A percentile compares a stretch with the other conserved stretches of the same genome.
phyloP scores from a whole-genome alignment of 345 rosid genomes.

The Populus davidiana region DNA sequence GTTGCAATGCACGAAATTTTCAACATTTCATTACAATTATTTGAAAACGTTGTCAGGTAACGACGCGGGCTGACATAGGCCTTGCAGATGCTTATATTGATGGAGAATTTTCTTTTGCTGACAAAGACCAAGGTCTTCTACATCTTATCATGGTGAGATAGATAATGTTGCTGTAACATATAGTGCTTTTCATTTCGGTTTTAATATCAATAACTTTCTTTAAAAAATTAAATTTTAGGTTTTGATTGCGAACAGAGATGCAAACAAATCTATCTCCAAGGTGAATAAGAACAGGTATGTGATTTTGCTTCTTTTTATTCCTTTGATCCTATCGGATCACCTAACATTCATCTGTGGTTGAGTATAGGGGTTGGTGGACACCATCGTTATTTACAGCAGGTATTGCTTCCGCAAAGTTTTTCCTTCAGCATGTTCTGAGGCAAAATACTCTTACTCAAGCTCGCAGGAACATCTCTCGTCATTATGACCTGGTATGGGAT shows the following conservation, averaged over 20 bases:
- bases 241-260: slow-evolving; percentile 63
- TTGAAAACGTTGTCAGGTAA: slow-evolving; percentile 40
- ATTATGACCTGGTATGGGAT: slow-evolving; percentile 75
- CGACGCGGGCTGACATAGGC: slow-evolving; percentile 81
- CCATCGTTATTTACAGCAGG: slow-evolving; percentile 72
- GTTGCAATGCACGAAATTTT: too few species aligned
- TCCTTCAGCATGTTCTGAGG: slow-evolving; percentile 66
- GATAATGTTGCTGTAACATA: neutral
- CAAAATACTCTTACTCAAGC: slow-evolving; percentile 86
- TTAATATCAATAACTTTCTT: neutral
- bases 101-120: slow-evolving; percentile 65
- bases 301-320: too few species aligned
- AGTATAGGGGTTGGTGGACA: slow-evolving; percentile 93
- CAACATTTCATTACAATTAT: too few species aligned
- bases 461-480: slow-evolving; percentile 81
- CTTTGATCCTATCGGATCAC: too few species aligned
- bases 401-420: slow-evolving; percentile 71
- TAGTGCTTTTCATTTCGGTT: neutral
- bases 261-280: slow-evolving; percentile 35
- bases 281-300: slow-evolving; percentile 56
- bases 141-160: slow-evolving; percentile 57
- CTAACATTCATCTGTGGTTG: too few species aligned
- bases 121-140: slow-evolving; percentile 63
- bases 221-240: slow-evolving; percentile 33
- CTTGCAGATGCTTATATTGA: slow-evolving; percentile 78